phyloP scores from a whole-genome alignment of 345 rosid genomes.

The Reutealis trisperma region DNA sequence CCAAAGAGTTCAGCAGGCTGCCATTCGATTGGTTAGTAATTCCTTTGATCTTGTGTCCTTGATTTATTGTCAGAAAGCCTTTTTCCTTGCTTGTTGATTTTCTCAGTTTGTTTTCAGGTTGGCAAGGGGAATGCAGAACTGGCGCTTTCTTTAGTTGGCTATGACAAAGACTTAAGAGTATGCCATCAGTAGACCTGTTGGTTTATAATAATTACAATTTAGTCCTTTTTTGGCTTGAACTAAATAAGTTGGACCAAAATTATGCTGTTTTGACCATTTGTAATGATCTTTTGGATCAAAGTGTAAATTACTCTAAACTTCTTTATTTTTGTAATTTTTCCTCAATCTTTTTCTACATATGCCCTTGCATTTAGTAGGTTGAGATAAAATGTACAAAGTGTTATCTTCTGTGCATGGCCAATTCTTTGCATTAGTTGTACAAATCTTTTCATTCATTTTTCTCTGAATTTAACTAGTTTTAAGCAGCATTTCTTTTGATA shows the following conservation, averaged over 20 bases:
- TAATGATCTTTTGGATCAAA: neutral
- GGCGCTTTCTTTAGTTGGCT: slow-evolving; percentile 93
- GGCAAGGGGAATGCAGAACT: slow-evolving; percentile 88
- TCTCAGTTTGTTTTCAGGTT: slow-evolving; percentile 51
- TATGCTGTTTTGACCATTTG: neutral
- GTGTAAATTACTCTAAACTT: neutral
- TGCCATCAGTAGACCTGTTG: neutral
- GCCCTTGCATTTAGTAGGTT: neutral
- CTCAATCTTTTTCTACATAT: neutral
- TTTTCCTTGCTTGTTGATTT: slow-evolving; percentile 7
- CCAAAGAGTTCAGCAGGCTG: slow-evolving; percentile 68
- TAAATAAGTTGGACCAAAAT: neutral
- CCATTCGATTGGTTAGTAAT: slow-evolving; percentile 69
- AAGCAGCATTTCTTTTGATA: neutral
- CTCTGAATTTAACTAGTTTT: neutral
- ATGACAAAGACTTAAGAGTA: slow-evolving; percentile 74
- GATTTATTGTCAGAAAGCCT: neutral
- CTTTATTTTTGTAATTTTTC: neutral
- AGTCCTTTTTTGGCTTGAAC: neutral
- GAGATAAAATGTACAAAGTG: neutral
- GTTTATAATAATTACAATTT: neutral
- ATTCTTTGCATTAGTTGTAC: neutral
- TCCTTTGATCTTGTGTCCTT: slow-evolving; percentile 12
- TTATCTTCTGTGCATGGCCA: neutral
- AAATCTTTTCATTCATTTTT: neutral